Evolutionary conservation across 1,284 basidiomycete species (phyloP), one percentile per base, ranked within the genome.

Genomic region (Boletus hoseneyae): DNA sequence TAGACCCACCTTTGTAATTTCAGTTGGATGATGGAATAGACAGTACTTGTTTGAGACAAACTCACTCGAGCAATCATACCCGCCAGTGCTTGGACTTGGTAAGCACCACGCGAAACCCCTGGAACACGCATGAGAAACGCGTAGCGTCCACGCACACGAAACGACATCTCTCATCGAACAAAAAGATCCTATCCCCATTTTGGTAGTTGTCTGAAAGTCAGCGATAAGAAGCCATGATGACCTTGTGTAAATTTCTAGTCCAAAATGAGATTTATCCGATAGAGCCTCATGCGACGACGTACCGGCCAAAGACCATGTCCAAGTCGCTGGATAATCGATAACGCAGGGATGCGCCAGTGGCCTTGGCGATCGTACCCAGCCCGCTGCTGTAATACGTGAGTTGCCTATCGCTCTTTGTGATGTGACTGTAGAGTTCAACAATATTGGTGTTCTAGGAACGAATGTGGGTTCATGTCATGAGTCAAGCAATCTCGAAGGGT

Each of bases 81-180:
- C 4, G 70, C 66, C 42, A 72, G 48, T 3, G 55, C 62, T 38
- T 70, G 62, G 6, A 69, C 70, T 51, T 73, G 72, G 47, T 73
- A 72, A 30, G 71, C 72, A 19, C 70, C 70, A 3, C 70, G 68
- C 0, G 70, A 72, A 54, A 68, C 73, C 0, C 70, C 70, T 72
- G 38, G 6, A 41, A 27, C 4, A 30, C 7, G 29, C 12, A n/a
- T 58, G 9, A 57, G 52, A 44, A 4, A 21, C 23, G 8, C 0
- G 6, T 13, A 8, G 12, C 3, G 1, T 29, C 34, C 15, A 18
- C 13, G 36, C 15, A 9, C 23, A 40, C 6, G 4, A 19, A 16
- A 23, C 6, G 25, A 27, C n/a, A 16, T 8, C 19, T 25, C 57
- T 35, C 33, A 68, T 71, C 70, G 21, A 71, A 72, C 27, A 71